Evolutionary conservation across 2,329 filamentous ascomycete species (phyloP), one percentile per base, ranked within the genome.

Genomic region (Clonostachys byssicola): DNA sequence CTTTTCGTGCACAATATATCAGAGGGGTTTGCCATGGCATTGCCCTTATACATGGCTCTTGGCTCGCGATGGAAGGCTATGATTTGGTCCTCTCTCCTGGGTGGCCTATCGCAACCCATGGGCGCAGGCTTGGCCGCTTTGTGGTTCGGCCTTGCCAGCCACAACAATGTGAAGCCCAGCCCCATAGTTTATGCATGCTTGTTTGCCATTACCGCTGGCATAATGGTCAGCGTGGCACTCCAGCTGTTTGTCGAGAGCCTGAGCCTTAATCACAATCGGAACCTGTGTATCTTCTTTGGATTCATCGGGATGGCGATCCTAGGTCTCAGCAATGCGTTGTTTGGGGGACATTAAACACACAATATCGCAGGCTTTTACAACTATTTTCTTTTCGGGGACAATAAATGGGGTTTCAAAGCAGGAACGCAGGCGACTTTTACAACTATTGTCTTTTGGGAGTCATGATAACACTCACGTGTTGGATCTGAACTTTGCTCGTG

Each of bases 1-100:
- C 79, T 99, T 8, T 96, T 96, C 62, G 92, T 99, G 49, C 94
- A 99, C 76, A 99, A 97, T 70, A 95, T 99, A 59, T 92, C 90
- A 30, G 94, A 99, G 70, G 94, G 94, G 2, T 97, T 97, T 62
- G 89, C 92, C 51, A 87, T 99, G 78, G 90, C 91, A 0, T 72
- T 99, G 1, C 94, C 94, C 0, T 75, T 99, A 0, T 99, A 95
- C 66, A 88, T 99, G 59, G 94, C 94, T 2, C 80, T 96, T 34
- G 80, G 86, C 51, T 92, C 85, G 49, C 86, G 91, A 42, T 72
- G 81, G 61, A 86, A 85, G 57, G 92, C 94, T 16, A 94, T 97
- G 71, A 67, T 88, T 49, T 95, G 89, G 84, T 86, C 88, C 5
- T 85, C 88, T 10, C 63, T 96, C 0, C 74, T 99, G 0, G 94